phyloP scores from a whole-genome alignment of 2,329 filamentous ascomycete species.

The Biscogniauxia sp. region DNA sequence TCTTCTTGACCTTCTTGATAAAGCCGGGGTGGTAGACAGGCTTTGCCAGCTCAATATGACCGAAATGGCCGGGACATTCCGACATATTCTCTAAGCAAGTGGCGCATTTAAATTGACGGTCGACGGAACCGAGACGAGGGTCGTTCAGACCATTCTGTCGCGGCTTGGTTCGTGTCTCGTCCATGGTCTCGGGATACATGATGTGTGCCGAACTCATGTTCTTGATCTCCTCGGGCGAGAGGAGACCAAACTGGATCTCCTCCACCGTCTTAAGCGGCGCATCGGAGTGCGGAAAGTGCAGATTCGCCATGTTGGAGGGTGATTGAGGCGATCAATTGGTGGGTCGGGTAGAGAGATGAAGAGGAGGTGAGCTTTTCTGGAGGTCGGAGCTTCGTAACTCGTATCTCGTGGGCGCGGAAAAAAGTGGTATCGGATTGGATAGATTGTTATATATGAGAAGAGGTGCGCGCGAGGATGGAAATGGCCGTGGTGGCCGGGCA shows the following conservation, averaged over 20 bases:
- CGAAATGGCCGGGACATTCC: constrained; percentile 96
- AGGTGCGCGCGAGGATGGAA: constrained; percentile 32
- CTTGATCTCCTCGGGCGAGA: constrained; percentile 98
- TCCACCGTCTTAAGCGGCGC: constrained; percentile 95
- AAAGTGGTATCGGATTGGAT: constrained; percentile 17
- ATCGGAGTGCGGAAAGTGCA: constrained; percentile 86
- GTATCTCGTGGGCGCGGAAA: constrained; percentile 7
- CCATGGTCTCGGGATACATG: constrained; percentile 99
- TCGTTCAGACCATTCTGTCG: constrained; percentile 93
- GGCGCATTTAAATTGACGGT: constrained; percentile 91
- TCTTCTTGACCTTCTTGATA: constrained; percentile 98
- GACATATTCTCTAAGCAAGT: constrained; percentile 95
- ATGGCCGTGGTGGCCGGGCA: constrained; percentile 31
- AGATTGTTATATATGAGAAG: constrained; percentile 17
- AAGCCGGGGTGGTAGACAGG: constrained; percentile 95
- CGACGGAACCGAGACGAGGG: constrained; percentile 92
- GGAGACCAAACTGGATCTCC: constrained; percentile 98
- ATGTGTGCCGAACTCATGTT: constrained; percentile 97
- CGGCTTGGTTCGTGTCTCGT: constrained; percentile 87
- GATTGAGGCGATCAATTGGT: constrained; percentile 2
- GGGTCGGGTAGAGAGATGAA: constrained; percentile 9
- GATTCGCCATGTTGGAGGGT: constrained; percentile 77
- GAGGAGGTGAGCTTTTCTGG: constrained; percentile 14
- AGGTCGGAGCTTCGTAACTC: constrained; percentile 23
- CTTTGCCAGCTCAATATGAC: constrained; percentile 95